Percentiles rank a stretch among this genome's conserved stretches.
Conservation (phyloP, 2,329 filamentous ascomycete species). For the Venturia oleaginea region DNA sequence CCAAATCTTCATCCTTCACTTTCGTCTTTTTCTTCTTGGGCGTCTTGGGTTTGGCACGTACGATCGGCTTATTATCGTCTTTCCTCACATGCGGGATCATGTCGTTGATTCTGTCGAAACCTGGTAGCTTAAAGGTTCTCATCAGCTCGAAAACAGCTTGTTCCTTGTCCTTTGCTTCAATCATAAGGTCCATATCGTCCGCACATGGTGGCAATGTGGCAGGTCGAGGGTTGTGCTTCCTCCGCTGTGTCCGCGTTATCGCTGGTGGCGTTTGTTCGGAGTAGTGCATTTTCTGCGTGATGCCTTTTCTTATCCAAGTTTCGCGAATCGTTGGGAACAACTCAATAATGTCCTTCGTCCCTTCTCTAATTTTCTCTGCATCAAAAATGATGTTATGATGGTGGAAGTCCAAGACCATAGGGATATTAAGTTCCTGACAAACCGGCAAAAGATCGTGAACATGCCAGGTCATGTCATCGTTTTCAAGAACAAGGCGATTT, state of each 20-base stretch:
- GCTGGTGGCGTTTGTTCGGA: constrained; percentile 72
- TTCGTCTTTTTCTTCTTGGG: constrained; percentile 23
- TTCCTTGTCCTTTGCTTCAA: constrained; percentile 96
- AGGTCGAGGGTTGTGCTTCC: constrained; percentile 79
- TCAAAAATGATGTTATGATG: constrained; percentile 95
- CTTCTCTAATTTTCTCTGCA: constrained; percentile 61
- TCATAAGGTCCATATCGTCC: constrained; percentile 90
- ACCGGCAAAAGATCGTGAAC: constrained; percentile 84
- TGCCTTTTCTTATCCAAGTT: constrained; percentile 76
- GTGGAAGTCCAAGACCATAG: constrained; percentile 84
- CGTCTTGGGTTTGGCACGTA: constrained; percentile 37
- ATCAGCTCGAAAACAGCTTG: constrained; percentile 93
- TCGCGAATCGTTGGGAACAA: constrained; percentile 69
- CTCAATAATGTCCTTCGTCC: constrained; percentile 68
- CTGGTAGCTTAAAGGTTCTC: constrained; percentile 76
- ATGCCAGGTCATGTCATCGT: constrained; percentile 89
- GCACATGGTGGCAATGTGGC: constrained; percentile 72
- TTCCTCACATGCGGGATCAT: constrained; percentile 66
- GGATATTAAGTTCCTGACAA: constrained; percentile 91
- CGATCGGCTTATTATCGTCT: constrained; percentile 58
- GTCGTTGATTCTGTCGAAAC: constrained; percentile 65
- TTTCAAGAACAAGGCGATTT: constrained; percentile 77
- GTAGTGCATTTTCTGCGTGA: constrained; percentile 95
- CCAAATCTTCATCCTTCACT: constrained; percentile 28
- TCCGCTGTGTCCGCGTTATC: constrained; percentile 65